These are phyloP conservation scores for Penicillium sp. DNA, from an alignment of 2,329 filamentous ascomycete genomes.

Conservation along the genomic window DNA sequence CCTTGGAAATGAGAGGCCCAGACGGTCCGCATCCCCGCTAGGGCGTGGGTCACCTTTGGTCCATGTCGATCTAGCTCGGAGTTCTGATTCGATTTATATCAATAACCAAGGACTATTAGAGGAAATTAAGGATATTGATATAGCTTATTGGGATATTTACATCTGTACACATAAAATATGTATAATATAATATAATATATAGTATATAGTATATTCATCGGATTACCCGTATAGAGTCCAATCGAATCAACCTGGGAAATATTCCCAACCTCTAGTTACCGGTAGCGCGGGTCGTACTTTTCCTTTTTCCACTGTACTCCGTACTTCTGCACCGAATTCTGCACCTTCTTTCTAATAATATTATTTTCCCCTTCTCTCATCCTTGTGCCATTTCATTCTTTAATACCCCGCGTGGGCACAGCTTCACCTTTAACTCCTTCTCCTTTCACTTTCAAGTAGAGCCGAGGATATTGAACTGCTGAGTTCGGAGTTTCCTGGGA, in stretches of 20 bases:
- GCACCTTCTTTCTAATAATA: not conserved
- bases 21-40: conserved; percentile 9
- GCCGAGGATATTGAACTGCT: not conserved
- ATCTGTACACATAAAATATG: no score
- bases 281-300: conserved; percentile 3
- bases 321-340: conserved; percentile 1
- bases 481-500: no score
- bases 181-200: no score
- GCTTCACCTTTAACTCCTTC: not conserved
- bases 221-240: not conserved
- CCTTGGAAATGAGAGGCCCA: conserved; percentile 5
- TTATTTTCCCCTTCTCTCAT: not conserved
- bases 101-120: no score
- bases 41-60: not conserved
- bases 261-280: not conserved
- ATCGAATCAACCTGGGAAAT: not conserved
- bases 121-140: no score
- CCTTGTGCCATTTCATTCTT: not conserved
- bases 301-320: not conserved
- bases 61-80: not conserved
- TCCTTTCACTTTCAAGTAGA: not conserved
- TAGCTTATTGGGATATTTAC: no score
- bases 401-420: not conserved
- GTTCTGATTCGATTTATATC: no score
- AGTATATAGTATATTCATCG: no score